Evolutionary conservation across 345 rosid species (phyloP).

Genomic region (Gossypium bickii): DNA sequence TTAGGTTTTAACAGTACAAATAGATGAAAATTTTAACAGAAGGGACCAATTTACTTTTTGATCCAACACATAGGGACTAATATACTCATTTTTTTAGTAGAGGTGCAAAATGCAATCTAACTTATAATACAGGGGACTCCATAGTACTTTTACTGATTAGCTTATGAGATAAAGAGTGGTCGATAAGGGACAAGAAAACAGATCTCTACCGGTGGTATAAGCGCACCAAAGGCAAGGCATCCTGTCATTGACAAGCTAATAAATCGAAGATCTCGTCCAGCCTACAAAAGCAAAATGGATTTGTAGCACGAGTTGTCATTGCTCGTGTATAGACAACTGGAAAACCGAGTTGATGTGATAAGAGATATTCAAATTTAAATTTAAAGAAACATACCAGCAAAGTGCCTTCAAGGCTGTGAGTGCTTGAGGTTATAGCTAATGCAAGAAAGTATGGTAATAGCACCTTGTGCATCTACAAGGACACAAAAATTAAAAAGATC

Average conservation of each 20-base stretch:
- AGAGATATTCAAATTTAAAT: background rate
- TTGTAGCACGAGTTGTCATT: background rate
- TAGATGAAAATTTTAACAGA: no score
- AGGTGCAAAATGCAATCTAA: no score
- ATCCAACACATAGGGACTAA: no score
- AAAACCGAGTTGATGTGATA: conserved; percentile 1
- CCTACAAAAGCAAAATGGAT: conserved; percentile 40
- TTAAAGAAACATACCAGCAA: conserved; percentile 49
- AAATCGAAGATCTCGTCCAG: conserved; percentile 75
- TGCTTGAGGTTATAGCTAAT: conserved; percentile 57
- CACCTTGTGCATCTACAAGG: conserved; percentile 81
- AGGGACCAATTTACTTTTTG: no score
- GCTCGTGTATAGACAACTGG: background rate
- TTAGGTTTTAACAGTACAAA: no score
- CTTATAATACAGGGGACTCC: no score
- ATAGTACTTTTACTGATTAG: background rate
- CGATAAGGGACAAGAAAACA: background rate
- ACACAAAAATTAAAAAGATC: conserved; percentile 2
- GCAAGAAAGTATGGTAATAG: conserved; percentile 64
- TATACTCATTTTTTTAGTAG: no score
- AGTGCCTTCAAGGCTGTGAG: conserved; percentile 83
- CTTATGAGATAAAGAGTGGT: background rate
- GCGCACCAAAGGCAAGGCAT: conserved; percentile 54
- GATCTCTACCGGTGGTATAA: conserved; percentile 51
- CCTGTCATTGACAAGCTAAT: conserved; percentile 64